These are phyloP conservation scores for Zarea fungicola DNA, from an alignment of 2,329 filamentous ascomycete genomes.

Conservation along the genomic window DNA sequence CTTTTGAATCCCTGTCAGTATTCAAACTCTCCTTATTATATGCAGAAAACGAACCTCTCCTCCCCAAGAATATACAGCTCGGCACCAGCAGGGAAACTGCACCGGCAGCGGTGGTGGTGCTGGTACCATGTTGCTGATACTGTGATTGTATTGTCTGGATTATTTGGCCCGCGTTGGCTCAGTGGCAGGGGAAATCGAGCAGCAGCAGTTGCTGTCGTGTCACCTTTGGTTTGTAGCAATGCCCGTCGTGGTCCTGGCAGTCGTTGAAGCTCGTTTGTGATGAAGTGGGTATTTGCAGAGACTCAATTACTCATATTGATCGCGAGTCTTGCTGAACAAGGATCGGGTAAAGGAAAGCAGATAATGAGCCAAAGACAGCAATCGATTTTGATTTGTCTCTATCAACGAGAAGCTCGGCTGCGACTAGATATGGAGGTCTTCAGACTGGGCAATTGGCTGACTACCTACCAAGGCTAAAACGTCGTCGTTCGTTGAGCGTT, in stretches of 20 bases:
- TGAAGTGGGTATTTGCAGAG: background rate
- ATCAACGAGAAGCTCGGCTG: conserved; percentile 4
- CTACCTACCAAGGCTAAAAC: conserved; percentile 1
- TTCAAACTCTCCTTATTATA: background rate
- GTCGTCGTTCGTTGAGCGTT: conserved; percentile 6
- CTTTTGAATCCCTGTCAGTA: conserved; percentile 34
- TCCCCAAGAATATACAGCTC: conserved; percentile 89
- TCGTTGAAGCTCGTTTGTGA: conserved; percentile 4
- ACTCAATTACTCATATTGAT: conserved; percentile 13
- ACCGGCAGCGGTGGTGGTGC: conserved; percentile 60
- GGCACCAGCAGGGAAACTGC: conserved; percentile 85
- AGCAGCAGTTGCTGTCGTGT: background rate
- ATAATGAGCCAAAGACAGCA: conserved; percentile 3
- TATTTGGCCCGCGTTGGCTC: background rate
- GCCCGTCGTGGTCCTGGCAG: background rate
- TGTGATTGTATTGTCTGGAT: background rate
- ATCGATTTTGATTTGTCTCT: background rate
- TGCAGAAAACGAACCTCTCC: conserved; percentile 57
- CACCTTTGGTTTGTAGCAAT: conserved; percentile 1
- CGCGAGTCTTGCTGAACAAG: background rate
- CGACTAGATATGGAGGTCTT: conserved; percentile 1
- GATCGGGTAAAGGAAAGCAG: background rate
- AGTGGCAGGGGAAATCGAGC: background rate
- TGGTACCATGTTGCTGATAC: conserved; percentile 41
- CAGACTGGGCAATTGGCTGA: conserved; percentile 4